phyloP scores from a whole-genome alignment of 2,329 filamentous ascomycete genomes.

The Macrophomina tecta region DNA sequence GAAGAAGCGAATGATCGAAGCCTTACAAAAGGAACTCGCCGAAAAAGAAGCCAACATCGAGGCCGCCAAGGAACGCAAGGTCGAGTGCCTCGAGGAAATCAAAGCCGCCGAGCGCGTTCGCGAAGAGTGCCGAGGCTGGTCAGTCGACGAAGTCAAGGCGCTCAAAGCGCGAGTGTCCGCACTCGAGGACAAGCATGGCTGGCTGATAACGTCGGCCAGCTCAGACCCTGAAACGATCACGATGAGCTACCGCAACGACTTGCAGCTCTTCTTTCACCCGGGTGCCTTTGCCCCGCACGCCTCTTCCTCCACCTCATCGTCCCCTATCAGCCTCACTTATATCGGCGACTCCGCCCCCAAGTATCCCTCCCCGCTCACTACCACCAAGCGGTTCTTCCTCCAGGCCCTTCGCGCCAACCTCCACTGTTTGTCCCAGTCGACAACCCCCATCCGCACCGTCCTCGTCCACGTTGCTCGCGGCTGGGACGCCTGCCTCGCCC shows the following conservation, averaged over 20 bases:
- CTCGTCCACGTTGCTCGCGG: conserved; percentile 64
- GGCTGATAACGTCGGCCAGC: conserved; percentile 71
- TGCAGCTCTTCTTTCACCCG: conserved; percentile 75
- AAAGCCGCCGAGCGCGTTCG: conserved; percentile 80
- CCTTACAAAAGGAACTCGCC: conserved; percentile 69
- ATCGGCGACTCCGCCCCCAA: conserved; percentile 64
- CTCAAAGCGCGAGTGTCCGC: conserved; percentile 74
- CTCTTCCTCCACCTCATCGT: conserved; percentile 39
- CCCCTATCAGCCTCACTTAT: conserved; percentile 72
- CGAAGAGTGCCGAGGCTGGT: conserved; percentile 91
- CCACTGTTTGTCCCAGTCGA: conserved; percentile 64
- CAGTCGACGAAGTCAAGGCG: conserved; percentile 75
- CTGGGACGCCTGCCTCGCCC: conserved; percentile 69
- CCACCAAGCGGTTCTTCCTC: conserved; percentile 77
- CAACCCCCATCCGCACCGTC: conserved; percentile 63
- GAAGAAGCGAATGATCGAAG: conserved; percentile 71
- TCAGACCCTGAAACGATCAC: conserved; percentile 65
- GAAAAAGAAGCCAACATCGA: conserved; percentile 71
- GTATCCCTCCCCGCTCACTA: conserved; percentile 62
- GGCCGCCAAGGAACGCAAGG: conserved; percentile 69
- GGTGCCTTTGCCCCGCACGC: conserved; percentile 59
- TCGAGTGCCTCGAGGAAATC: conserved; percentile 74
- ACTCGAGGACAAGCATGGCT: conserved; percentile 71
- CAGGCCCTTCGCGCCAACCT: conserved; percentile 73
- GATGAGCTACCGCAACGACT: conserved; percentile 73